Evolutionary conservation across 805 yeast species (phyloP).

Genomic region (Wickerhamia fluorescens): DNA sequence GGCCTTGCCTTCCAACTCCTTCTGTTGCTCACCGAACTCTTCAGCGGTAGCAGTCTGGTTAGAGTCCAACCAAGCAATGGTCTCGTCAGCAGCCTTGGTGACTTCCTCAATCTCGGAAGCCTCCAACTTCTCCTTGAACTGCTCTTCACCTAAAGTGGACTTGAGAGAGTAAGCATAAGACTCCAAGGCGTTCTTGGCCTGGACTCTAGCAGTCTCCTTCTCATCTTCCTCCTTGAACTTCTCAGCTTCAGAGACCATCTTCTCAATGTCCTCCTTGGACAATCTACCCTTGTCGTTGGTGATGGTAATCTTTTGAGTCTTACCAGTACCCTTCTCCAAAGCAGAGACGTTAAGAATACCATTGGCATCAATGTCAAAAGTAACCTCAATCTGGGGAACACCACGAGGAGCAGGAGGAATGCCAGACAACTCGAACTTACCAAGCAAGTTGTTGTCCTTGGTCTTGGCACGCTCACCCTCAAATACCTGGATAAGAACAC

Average conservation of each 20-base stretch:
- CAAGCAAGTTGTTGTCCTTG: constrained; percentile 91
- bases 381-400: constrained; percentile 96
- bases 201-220: constrained; percentile 86
- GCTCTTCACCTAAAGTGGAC: constrained; percentile 55
- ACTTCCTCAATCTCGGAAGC: constrained; percentile 63
- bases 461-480: constrained; percentile 99
- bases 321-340: constrained; percentile 97
- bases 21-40: constrained; percentile 87
- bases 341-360: constrained; percentile 97
- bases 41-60: constrained; percentile 90
- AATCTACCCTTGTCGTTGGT: constrained; percentile 98
- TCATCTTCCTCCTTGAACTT: constrained; percentile 96
- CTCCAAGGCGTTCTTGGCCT: constrained; percentile 92
- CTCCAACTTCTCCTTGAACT: constrained; percentile 38
- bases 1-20: constrained; percentile 91
- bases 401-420: constrained; percentile 99
- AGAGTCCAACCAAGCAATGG: constrained; percentile 86
- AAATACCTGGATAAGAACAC: constrained; percentile 93
- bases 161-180: constrained; percentile 91
- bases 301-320: constrained; percentile 92
- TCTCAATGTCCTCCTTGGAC: constrained; percentile 95
- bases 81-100: constrained; percentile 75
- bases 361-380: constrained; percentile 94
- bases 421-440: constrained; percentile 94
- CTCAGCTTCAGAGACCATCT: constrained; percentile 97